phyloP scores from a whole-genome alignment of 495 filamentous ascomycete species.

The Articulospora tetracladia region DNA sequence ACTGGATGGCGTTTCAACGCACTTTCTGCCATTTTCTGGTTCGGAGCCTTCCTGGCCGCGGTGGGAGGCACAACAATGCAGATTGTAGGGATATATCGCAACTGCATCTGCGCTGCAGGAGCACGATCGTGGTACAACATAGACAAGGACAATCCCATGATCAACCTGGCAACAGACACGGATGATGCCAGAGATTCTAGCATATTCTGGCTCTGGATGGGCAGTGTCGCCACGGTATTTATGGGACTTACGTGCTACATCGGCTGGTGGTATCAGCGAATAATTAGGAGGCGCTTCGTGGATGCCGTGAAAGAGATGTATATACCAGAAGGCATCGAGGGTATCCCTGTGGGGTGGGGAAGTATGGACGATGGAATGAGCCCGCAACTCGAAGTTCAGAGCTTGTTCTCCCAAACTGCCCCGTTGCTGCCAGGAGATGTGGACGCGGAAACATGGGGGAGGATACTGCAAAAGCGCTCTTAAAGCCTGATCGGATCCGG shows the following conservation, averaged over 20 bases:
- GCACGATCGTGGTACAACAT: constrained; percentile 8
- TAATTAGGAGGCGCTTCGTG: constrained; percentile 13
- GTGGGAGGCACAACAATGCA: constrained; percentile 19
- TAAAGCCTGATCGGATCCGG: not conserved
- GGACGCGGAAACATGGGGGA: not conserved
- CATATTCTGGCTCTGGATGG: constrained; percentile 15
- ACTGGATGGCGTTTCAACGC: constrained; percentile 1
- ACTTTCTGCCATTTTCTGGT: constrained; percentile 8
- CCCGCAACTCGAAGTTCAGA: not conserved
- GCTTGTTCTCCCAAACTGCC: not conserved
- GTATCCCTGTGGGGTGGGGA: not conserved
- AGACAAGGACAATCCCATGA: constrained; percentile 1
- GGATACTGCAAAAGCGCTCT: not conserved
- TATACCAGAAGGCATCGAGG: not conserved
- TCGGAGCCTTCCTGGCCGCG: constrained; percentile 5
- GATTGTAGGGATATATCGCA: constrained; percentile 14
- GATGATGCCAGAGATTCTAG: constrained; percentile 1
- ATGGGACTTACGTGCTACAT: constrained; percentile 24
- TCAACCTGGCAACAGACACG: constrained; percentile 15
- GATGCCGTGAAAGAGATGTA: constrained; percentile 19
- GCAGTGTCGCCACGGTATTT: constrained; percentile 18
- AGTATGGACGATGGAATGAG: not conserved
- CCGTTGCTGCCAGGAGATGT: not conserved
- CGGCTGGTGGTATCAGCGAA: constrained; percentile 30
- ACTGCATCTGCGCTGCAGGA: constrained; percentile 8